phyloP scores from a whole-genome alignment of 768 basidiomycete genomes.

The Amanita rubescens region DNA sequence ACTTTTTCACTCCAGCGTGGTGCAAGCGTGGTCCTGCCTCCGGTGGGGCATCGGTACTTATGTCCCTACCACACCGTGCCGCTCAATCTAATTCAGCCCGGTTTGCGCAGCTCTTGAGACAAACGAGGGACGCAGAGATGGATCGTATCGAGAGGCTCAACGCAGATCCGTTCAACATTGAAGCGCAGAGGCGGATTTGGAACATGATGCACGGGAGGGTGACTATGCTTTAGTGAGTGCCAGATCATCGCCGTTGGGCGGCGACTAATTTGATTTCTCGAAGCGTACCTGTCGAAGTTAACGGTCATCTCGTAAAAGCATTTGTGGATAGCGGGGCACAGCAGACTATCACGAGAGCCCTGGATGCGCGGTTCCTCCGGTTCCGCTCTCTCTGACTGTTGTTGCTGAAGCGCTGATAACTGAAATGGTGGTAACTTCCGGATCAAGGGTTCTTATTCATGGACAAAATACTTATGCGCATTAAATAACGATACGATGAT shows the following conservation, averaged over 20 bases:
- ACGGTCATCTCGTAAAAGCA: slow-evolving; percentile 83
- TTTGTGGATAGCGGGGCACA: slow-evolving; percentile 99
- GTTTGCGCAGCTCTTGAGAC: slow-evolving; percentile 68
- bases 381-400: slow-evolving; percentile 6
- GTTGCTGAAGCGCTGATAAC: too few species aligned
- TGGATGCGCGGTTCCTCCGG: slow-evolving; percentile 50
- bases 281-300: slow-evolving; percentile 90
- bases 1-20: too few species aligned
- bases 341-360: slow-evolving; percentile 95
- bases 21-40: too few species aligned
- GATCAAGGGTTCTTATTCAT: too few species aligned
- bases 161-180: slow-evolving; percentile 85
- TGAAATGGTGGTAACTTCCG: too few species aligned
- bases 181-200: slow-evolving; percentile 85
- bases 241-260: background rate
- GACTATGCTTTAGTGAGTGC: slow-evolving; percentile 89
- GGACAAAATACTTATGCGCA: too few species aligned
- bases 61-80: too few species aligned
- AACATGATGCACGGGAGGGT: slow-evolving; percentile 91
- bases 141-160: slow-evolving; percentile 59
- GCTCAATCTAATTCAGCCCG: slow-evolving; percentile 58
- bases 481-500: too few species aligned
- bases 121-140: slow-evolving; percentile 49
- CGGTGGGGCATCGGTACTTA: too few species aligned
- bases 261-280: background rate